A percentile compares a stretch with the other conserved stretches of the same genome.
Evolutionary conservation across 805 yeast species (phyloP).

Genomic region (Starmerella bombi): DNA sequence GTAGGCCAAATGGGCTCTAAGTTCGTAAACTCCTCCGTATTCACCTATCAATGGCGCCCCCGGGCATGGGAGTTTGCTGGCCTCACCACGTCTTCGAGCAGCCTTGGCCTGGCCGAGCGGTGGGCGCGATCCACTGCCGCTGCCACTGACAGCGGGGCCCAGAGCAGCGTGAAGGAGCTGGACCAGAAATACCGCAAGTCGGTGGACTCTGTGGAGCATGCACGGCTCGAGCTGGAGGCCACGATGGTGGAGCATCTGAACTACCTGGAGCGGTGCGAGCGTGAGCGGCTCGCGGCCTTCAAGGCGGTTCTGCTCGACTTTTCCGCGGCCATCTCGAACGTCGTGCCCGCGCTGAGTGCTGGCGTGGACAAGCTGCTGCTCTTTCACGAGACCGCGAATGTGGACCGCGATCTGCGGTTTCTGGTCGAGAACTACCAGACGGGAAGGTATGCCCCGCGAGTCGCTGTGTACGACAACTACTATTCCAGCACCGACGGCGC

Average conservation of each 20-base stretch:
- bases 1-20: conserved; percentile 47
- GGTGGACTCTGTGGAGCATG: conserved; percentile 46
- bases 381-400: conserved; percentile 59
- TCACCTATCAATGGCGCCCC: conserved; percentile 71
- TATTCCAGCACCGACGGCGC: conserved; percentile 55
- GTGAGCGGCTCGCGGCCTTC: conserved; percentile 61
- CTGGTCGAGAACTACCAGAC: conserved; percentile 56
- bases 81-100: conserved; percentile 3
- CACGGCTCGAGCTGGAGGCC: conserved; percentile 65
- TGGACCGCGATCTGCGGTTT: conserved; percentile 51
- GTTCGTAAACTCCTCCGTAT: conserved; percentile 63
- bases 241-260: conserved; percentile 51
- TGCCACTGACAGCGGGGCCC: conserved; percentile 8
- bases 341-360: conserved; percentile 43
- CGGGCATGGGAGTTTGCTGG: conserved; percentile 47
- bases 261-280: conserved; percentile 72
- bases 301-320: conserved; percentile 66
- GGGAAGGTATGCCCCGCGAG: conserved; percentile 63
- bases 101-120: conserved; percentile 8
- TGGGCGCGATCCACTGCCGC: conserved; percentile 11
- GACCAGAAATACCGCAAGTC: conserved; percentile 44
- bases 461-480: conserved; percentile 64
- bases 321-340: conserved; percentile 50
- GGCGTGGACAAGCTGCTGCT: conserved; percentile 48
- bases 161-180: conserved; percentile 37